These are phyloP conservation scores for Talaromyces sp. DNA, from an alignment of 2,329 filamentous ascomycete species.

Conservation along the genomic window DNA sequence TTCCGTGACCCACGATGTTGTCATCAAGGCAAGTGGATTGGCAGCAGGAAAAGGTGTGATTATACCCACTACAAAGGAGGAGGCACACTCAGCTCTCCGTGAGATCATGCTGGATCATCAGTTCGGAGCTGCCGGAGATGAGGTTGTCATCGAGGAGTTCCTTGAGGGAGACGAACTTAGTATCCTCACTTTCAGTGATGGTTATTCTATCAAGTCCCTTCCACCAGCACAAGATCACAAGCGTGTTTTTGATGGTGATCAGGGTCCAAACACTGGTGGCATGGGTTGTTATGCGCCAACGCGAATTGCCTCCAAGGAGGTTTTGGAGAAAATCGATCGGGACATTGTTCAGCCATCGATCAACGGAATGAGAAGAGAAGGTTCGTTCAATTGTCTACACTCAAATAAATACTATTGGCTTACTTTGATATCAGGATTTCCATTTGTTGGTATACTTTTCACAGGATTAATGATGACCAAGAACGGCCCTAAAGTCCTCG, in stretches of 20 bases:
- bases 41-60: slow-evolving; percentile 96
- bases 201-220: slow-evolving; percentile 75
- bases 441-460: slow-evolving; percentile 45
- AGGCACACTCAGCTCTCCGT: slow-evolving; percentile 76
- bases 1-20: slow-evolving; percentile 66
- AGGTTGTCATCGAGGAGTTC: slow-evolving; percentile 95
- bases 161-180: slow-evolving; percentile 88
- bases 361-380: slow-evolving; percentile 79
- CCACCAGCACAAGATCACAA: slow-evolving; percentile 97
- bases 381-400: slow-evolving; percentile 28
- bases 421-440: slow-evolving; percentile 30
- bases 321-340: slow-evolving; percentile 74
- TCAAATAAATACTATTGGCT: background rate
- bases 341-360: slow-evolving; percentile 88
- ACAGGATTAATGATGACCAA: slow-evolving; percentile 86
- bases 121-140: slow-evolving; percentile 80
- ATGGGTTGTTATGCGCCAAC: slow-evolving; percentile 99
- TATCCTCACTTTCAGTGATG: slow-evolving; percentile 88
- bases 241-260: slow-evolving; percentile 84
- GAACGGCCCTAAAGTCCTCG: slow-evolving; percentile 74
- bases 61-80: slow-evolving; percentile 74
- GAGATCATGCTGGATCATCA: slow-evolving; percentile 87
- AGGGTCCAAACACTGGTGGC: slow-evolving; percentile 89
- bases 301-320: slow-evolving; percentile 67
- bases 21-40: slow-evolving; percentile 90